These are phyloP conservation scores for Colletotrichum falcatum DNA, from an alignment of 2,329 filamentous ascomycete species.

Conservation along the genomic window DNA sequence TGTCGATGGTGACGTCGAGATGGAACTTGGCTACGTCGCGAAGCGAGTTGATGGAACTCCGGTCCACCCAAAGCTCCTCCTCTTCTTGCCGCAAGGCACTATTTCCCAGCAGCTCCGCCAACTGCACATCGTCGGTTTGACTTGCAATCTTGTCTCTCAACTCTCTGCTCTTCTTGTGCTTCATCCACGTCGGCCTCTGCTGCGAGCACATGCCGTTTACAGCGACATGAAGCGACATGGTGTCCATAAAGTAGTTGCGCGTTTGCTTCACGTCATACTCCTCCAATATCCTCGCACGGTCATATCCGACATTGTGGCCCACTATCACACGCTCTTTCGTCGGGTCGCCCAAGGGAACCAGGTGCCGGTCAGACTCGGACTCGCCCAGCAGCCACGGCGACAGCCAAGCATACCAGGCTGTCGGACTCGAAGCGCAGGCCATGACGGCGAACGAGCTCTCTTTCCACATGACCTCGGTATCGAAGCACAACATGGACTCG, in stretches of 20 bases:
- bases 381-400: constrained; percentile 95
- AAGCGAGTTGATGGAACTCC: constrained; percentile 94
- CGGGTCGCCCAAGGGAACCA: constrained; percentile 88
- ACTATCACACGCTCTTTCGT: constrained; percentile 81
- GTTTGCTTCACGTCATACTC: constrained; percentile 90
- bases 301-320: constrained; percentile 96
- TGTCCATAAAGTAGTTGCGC: constrained; percentile 90
- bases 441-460: constrained; percentile 93
- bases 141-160: constrained; percentile 82
- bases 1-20: constrained; percentile 91
- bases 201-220: constrained; percentile 99
- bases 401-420: constrained; percentile 96
- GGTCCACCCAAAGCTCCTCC: constrained; percentile 94
- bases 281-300: constrained; percentile 87
- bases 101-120: constrained; percentile 77
- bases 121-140: constrained; percentile 76
- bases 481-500: constrained; percentile 87
- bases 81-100: constrained; percentile 81
- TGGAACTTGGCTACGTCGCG: constrained; percentile 97
- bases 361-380: constrained; percentile 79
- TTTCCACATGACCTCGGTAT: constrained; percentile 97
- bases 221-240: constrained; percentile 97
- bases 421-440: constrained; percentile 92
- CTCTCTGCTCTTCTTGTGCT: constrained; percentile 91
- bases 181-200: constrained; percentile 97